Base-by-base conservation (phyloP, 192 early-diverging fungal species). In the Backusella luteola region DNA sequence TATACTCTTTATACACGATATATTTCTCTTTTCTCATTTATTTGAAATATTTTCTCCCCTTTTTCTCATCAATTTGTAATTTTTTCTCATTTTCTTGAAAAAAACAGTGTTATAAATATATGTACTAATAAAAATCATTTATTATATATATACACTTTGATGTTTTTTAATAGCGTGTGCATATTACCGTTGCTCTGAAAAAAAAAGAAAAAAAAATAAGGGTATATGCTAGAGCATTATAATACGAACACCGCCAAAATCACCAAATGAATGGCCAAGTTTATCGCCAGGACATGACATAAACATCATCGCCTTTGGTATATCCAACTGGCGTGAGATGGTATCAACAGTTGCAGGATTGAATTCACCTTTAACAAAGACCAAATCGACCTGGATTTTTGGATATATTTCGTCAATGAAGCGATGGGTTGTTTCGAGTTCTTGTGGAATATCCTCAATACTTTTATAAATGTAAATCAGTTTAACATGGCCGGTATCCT, bases 331-430 rank as follows among this genome's bases (percentile, higher is more conserved):
- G 14, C 71, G 72, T 11, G 85, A 86, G 21, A 86, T 80, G 29
- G 74, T 74, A 66, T 84, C 83, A 8, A 86, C 71, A 34, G 80
- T 86, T 15, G 69, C 68, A 32, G 85, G 85, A 41, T 82, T 68
- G 68, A 86, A 86, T 29, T 67, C 38, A 19, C 83, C 83, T 67
- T 84, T 81, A 17, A 86, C 82, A 36, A 86, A 86, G 0, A 85
- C 78, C 72, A 86, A 68, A 74, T 86, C 85, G 46, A 86, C 78
- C 74, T 86, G 83, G 26, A 86, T 84, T 39, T 86, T 86, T 3
- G 85, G 85, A 67, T 86, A 86, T 9, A 86, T 71, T 53, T 84
- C 85, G 74, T 90, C 89, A 23, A 90, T 78, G 4, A 87, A 77
- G n/a, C 79, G 80, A 71, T 89, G 87, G 23, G 87, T 88, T 11